Conservation (phyloP, 495 filamentous ascomycete species). For the Neurospora africana region DNA sequence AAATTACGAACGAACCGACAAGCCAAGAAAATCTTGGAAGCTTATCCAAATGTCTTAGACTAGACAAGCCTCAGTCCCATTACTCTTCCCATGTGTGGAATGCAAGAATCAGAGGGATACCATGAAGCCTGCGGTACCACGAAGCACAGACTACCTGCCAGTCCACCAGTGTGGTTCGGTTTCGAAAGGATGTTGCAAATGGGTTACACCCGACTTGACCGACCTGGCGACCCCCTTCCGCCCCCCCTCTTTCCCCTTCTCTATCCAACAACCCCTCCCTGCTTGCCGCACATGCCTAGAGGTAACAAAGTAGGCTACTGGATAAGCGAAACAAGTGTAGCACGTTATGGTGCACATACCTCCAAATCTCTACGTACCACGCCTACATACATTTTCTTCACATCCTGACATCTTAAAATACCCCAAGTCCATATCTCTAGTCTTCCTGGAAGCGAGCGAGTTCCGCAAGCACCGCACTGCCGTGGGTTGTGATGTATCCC, state of each 20-base stretch:
- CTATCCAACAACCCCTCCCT: not conserved
- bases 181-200: not conserved
- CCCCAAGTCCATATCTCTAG: conserved; percentile 14
- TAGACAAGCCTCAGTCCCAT: not conserved
- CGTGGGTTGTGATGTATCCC: not conserved
- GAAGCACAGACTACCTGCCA: not conserved
- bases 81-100: not conserved
- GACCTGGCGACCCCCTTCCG: not conserved
- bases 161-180: not conserved
- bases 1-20: not conserved
- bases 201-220: not conserved
- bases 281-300: not conserved
- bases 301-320: not conserved
- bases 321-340: not conserved
- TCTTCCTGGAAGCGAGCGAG: conserved; percentile 9
- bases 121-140: not conserved
- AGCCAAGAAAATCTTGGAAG: not conserved
- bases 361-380: not conserved
- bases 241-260: not conserved
- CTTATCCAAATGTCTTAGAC: not conserved
- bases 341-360: not conserved
- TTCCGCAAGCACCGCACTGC: not conserved
- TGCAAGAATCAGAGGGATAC: not conserved
- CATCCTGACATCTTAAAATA: not conserved
- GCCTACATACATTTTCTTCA: not conserved